phyloP scores from a whole-genome alignment of 805 yeast genomes.

The Zygoascus bituminiphila region DNA sequence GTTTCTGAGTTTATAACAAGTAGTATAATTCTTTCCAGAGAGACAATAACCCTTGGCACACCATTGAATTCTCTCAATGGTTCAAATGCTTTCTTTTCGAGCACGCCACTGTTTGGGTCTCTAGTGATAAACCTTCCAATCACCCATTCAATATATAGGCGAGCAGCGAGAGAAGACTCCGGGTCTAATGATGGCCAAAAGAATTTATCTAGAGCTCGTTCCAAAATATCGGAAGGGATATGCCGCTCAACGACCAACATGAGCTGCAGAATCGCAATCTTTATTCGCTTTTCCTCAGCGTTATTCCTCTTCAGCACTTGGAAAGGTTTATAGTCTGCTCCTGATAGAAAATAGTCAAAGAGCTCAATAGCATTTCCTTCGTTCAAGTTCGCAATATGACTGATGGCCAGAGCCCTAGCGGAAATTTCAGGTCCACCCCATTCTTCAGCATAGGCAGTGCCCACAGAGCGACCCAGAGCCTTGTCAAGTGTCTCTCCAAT shows the following conservation, averaged over 20 bases:
- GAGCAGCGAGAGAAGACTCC: slow-evolving; percentile 73
- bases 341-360: slow-evolving; percentile 29
- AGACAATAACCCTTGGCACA: slow-evolving; percentile 47
- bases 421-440: slow-evolving; percentile 57
- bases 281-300: slow-evolving; percentile 57
- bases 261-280: slow-evolving; percentile 53
- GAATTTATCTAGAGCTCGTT: slow-evolving; percentile 21
- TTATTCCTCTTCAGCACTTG: slow-evolving; percentile 50
- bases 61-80: slow-evolving; percentile 18
- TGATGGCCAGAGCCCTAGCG: slow-evolving; percentile 42
- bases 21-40: slow-evolving; percentile 56
- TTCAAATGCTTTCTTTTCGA: slow-evolving; percentile 4
- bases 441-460: slow-evolving; percentile 33
- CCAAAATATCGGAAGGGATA: slow-evolving; percentile 20
- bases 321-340: slow-evolving; percentile 37
- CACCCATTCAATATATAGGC: slow-evolving; percentile 76
- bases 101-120: slow-evolving; percentile 20
- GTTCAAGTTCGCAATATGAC: slow-evolving; percentile 32
- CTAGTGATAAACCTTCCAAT: slow-evolving; percentile 39
- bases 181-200: slow-evolving; percentile 36
- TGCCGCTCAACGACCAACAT: slow-evolving; percentile 36
- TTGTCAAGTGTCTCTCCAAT: slow-evolving; percentile 46
- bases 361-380: slow-evolving; percentile 10
- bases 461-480: not conserved
- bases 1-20: slow-evolving; percentile 35